Evolutionary conservation across 192 early-diverging fungal genomes (phyloP).

Genomic region (Rhizoclosmatium sp.): DNA sequence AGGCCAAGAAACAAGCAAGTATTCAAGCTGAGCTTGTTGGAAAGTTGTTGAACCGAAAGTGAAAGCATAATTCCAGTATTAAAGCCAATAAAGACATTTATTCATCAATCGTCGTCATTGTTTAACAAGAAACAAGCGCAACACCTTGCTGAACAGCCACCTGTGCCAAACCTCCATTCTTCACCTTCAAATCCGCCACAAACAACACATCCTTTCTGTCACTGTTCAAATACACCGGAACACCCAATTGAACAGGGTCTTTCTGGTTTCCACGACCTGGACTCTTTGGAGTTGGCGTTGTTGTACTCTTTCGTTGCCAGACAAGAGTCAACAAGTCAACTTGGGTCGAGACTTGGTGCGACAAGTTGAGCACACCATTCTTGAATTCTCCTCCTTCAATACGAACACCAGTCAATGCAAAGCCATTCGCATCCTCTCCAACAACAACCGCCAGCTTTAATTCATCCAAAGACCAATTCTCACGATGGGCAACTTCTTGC

Average conservation of each 20-base stretch:
- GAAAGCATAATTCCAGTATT: neutral
- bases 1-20: slow-evolving; percentile 76
- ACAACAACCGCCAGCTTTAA: slow-evolving; percentile 57
- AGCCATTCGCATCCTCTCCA: slow-evolving; percentile 24
- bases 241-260: slow-evolving; percentile 21
- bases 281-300: neutral
- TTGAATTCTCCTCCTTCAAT: slow-evolving; percentile 54
- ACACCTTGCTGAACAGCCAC: slow-evolving; percentile 53
- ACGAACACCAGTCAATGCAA: slow-evolving; percentile 46
- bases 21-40: slow-evolving; percentile 76
- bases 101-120: too few species aligned
- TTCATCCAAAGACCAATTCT: slow-evolving; percentile 84
- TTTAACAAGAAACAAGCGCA: slow-evolving; percentile 39
- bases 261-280: neutral
- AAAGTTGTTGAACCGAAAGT: slow-evolving; percentile 42
- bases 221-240: slow-evolving; percentile 63
- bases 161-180: slow-evolving; percentile 28
- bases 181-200: slow-evolving; percentile 41
- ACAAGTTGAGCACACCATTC: slow-evolving; percentile 40
- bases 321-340: slow-evolving; percentile 27
- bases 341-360: slow-evolving; percentile 30
- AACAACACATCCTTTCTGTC: slow-evolving; percentile 62
- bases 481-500: slow-evolving; percentile 79
- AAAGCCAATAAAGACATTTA: too few species aligned
- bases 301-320: slow-evolving; percentile 38